These are phyloP conservation scores for Amylostereum chailletii DNA, from an alignment of 1,284 basidiomycete species.

Conservation along the genomic window DNA sequence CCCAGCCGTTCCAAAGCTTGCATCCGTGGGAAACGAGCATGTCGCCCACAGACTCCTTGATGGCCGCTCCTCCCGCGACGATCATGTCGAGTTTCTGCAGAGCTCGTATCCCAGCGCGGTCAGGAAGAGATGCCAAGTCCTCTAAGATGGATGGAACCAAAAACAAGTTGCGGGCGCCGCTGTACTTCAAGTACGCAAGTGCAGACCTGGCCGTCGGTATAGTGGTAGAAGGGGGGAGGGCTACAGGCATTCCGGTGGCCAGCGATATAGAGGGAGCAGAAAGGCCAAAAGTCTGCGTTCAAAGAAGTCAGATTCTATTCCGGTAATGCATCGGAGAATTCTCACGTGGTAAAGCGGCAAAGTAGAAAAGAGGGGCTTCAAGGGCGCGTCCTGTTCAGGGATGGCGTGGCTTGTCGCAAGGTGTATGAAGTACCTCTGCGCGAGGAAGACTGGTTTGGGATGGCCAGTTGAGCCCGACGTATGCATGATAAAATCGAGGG, in stretches of 20 bases:
- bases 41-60: constrained; percentile 25
- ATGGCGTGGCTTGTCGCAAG: constrained; percentile 26
- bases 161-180: constrained; percentile 22
- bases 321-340: background rate
- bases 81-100: constrained; percentile 23
- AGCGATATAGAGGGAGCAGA: constrained; percentile 25
- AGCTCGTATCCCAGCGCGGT: constrained; percentile 13
- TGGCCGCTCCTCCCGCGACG: constrained; percentile 27
- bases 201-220: constrained; percentile 27
- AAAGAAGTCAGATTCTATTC: no score
- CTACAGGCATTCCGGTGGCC: constrained; percentile 26
- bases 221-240: constrained; percentile 22
- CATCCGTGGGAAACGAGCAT: constrained; percentile 23
- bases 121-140: constrained; percentile 21
- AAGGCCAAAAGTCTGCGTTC: constrained; percentile 25
- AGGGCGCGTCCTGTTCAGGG: constrained; percentile 18
- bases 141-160: constrained; percentile 30
- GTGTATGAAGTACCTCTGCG: constrained; percentile 22
- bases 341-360: constrained; percentile 29
- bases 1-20: constrained; percentile 30
- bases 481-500: constrained; percentile 21
- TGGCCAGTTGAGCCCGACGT: constrained; percentile 30
- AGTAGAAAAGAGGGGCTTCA: constrained; percentile 24
- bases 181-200: constrained; percentile 17
- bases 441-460: constrained; percentile 29